These are phyloP conservation scores for Cicer yamashitae DNA, from an alignment of 306 rosid species.

Conservation along the genomic window DNA sequence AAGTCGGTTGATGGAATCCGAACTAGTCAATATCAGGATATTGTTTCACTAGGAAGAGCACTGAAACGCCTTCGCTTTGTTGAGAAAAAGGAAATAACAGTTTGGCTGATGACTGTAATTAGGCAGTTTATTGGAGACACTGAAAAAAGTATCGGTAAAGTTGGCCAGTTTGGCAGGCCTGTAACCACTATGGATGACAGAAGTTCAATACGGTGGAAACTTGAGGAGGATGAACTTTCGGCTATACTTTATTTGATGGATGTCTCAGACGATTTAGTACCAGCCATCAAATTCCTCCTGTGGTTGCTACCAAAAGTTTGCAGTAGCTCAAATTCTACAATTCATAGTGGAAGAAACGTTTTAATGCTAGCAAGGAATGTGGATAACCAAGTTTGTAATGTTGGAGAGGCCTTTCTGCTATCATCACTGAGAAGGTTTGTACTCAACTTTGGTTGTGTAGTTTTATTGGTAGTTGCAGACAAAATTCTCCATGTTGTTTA, in stretches of 20 bases:
- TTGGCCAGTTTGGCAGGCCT: constrained; percentile 77
- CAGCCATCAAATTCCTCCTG: constrained; percentile 79
- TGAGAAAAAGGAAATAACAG: constrained; percentile 71
- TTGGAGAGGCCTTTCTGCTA: constrained; percentile 82
- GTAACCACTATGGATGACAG: constrained; percentile 64
- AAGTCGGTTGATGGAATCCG: constrained; percentile 60
- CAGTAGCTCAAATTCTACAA: constrained; percentile 65
- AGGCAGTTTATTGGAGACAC: constrained; percentile 76
- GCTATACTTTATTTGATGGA: constrained; percentile 80
- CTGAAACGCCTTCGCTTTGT: constrained; percentile 68
- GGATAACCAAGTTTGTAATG: constrained; percentile 77
- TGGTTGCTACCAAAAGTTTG: constrained; percentile 84
- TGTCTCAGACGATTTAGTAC: constrained; percentile 75
- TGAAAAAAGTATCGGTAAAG: constrained; percentile 71
- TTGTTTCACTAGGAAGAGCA: constrained; percentile 71
- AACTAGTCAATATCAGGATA: constrained; percentile 57
- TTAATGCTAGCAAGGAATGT: constrained; percentile 65
- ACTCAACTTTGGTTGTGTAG: constrained; percentile 12
- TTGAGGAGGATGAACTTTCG: constrained; percentile 87
- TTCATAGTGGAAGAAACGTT: constrained; percentile 71
- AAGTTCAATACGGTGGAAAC: constrained; percentile 76
- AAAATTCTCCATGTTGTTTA: constrained; percentile 6
- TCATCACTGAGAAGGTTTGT: constrained; percentile 84
- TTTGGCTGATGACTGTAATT: constrained; percentile 72
- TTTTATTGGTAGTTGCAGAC: constrained; percentile 6